These are phyloP conservation scores for Collybia nuda DNA, from an alignment of 768 basidiomycete species.

Conservation along the genomic window DNA sequence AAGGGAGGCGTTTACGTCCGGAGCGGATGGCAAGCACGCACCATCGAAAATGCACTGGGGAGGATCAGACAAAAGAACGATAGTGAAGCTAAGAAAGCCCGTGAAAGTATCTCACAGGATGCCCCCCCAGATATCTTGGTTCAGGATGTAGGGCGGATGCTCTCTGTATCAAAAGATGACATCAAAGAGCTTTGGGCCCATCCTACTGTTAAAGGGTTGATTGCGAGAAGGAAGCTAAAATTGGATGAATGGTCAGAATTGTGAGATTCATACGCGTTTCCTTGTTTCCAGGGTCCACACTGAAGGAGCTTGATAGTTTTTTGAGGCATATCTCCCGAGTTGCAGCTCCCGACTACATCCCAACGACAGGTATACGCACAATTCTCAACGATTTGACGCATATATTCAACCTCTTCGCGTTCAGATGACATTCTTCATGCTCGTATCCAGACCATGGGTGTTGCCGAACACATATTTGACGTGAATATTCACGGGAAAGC, in stretches of 20 bases:
- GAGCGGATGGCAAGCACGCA: conserved; percentile 78
- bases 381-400: conserved; percentile 14
- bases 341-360: conserved; percentile 66
- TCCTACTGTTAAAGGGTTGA: conserved; percentile 66
- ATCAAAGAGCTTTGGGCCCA: conserved; percentile 74
- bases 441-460: conserved; percentile 90
- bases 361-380: conserved; percentile 59
- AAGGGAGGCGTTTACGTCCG: conserved; percentile 77
- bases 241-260: conserved; percentile 90
- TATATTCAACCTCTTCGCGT: conserved; percentile 24
- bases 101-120: conserved; percentile 30
- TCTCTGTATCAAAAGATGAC: conserved; percentile 60
- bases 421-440: conserved; percentile 85
- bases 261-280: conserved; percentile 42
- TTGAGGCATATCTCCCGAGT: conserved; percentile 72
- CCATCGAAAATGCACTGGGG: conserved; percentile 52
- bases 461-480: conserved; percentile 81
- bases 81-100: conserved; percentile 29
- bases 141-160: conserved; percentile 59
- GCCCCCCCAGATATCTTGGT: conserved; percentile 52
- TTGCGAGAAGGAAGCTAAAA: conserved; percentile 66
- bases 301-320: conserved; percentile 50
- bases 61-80: conserved; percentile 31
- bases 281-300: conserved; percentile 1
- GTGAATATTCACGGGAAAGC: conserved; percentile 77